Evolutionary conservation across 164 flowering plant genomes (phyloP), one percentile per base, ranked within the genome.

Genomic region (Nymphaea thermarum): DNA sequence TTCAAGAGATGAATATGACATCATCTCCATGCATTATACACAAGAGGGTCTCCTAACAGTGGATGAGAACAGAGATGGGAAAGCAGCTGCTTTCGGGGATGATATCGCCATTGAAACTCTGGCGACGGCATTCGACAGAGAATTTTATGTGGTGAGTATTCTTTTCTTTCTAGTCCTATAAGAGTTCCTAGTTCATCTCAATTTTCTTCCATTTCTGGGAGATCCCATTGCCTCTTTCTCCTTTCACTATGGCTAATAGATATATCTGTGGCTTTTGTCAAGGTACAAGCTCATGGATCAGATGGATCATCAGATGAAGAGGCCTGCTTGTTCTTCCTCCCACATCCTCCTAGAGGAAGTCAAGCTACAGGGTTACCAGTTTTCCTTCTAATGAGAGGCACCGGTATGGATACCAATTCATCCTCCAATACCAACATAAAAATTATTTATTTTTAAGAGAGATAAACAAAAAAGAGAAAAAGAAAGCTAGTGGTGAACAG

Each of bases 271-370:
- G 7, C 3, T 2, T 47, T 47, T 61, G 64, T 44, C 11, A 61
- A 89, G 96, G 86, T 90, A 67, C 93, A 90, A 80, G 96, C 88
- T 44, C 96, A 90, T 77, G 91, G 96, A 65, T 85, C 90, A 6
- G 96, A 90, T 82, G 96, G 83, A 41, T 82, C 83, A 84, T 86
- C 83, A 62, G 96, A 86, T 57, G 96, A 88, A 74, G 91, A 86
- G 3, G 85, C 82, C 53, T 61, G 42, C 43, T 43, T 73, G 62
- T 69, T 66, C 60, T 73, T 73, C 67, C 60, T 66, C 47, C 76
- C 72, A 6, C 76, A 69, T 57, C 55, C 44, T 47, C 96, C 96
- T 42, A 79, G 89, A 62, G 79, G 87, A 62, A 14, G 55, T 14
- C 80, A 81, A 79, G 82, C 88, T 53, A 75, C 77, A 64, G 90